Evolutionary conservation across 345 rosid species (phyloP).

Genomic region (Turnera subulata): DNA sequence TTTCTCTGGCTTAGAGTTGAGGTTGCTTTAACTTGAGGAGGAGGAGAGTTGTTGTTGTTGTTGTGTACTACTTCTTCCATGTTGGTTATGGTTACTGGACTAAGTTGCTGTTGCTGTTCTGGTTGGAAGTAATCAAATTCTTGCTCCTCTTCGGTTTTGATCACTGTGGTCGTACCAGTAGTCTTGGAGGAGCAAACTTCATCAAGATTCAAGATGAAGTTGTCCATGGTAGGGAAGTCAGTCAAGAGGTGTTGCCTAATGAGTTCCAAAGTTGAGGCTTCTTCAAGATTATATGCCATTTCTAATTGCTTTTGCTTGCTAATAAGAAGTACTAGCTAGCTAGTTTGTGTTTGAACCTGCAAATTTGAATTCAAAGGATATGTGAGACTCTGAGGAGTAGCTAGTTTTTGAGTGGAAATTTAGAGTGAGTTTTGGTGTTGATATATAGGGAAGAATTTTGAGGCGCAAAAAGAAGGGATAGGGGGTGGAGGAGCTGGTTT

Average conservation of each 20-base stretch:
- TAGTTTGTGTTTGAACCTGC: too few relatives aligned
- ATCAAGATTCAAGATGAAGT: constrained; percentile 25
- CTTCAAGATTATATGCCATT: constrained; percentile 33
- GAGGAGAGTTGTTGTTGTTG: too few relatives aligned
- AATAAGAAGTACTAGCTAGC: too few relatives aligned
- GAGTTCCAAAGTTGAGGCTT: constrained; percentile 46
- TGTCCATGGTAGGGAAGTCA: constrained; percentile 43
- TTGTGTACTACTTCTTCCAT: too few relatives aligned
- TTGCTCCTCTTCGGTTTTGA: constrained; percentile 9
- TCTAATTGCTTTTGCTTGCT: too few relatives aligned
- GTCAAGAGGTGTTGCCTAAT: constrained; percentile 62
- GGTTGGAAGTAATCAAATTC: constrained; percentile 4
- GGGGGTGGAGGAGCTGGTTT: too few relatives aligned
- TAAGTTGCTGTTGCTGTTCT: neutral
- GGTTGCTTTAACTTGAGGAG: constrained; percentile 9
- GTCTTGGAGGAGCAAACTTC: neutral
- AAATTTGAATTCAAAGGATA: neutral
- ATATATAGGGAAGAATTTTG: constrained; percentile 15
- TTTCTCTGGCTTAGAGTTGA: constrained; percentile 57
- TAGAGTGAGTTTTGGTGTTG: neutral
- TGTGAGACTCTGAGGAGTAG: neutral
- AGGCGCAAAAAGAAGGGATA: neutral
- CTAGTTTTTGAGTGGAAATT: constrained; percentile 27
- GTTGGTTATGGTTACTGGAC: too few relatives aligned
- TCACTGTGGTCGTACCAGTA: neutral